phyloP scores from a whole-genome alignment of 140 eudicot species.

The Ambrosia hybrid region DNA sequence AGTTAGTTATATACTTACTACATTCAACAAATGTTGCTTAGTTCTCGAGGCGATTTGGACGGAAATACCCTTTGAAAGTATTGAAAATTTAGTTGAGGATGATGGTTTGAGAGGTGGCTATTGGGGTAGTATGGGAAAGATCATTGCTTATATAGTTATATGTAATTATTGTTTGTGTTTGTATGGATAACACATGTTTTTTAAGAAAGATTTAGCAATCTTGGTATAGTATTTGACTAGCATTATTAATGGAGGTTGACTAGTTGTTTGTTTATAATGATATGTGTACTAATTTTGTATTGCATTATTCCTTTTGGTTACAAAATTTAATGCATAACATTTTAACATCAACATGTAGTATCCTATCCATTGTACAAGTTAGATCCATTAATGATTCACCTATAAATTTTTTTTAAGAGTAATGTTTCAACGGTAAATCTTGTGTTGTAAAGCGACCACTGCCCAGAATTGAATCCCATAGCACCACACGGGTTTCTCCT shows the following conservation, averaged over 20 bases:
- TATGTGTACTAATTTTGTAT: not conserved
- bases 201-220: conserved; percentile 34
- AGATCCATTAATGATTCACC: not conserved
- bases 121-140: conserved; percentile 29
- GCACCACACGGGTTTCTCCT: too few relatives aligned
- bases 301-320: conserved; percentile 20
- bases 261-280: conserved; percentile 23
- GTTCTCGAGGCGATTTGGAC: too few relatives aligned
- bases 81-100: too few relatives aligned
- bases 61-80: too few relatives aligned
- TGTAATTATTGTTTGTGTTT: conserved; percentile 35
- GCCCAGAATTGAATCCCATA: too few relatives aligned
- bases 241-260: conserved; percentile 32
- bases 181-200: conserved; percentile 39
- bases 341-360: not conserved
- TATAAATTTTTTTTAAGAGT: too few relatives aligned
- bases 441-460: too few relatives aligned
- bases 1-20: conserved; percentile 6
- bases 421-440: too few relatives aligned
- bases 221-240: conserved; percentile 35
- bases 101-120: too few relatives aligned
- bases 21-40: too few relatives aligned
- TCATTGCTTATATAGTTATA: not conserved
- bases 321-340: conserved; percentile 22
- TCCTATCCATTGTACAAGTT: not conserved